These are phyloP conservation scores for Caryocar brasiliense DNA, from an alignment of 441 rosid genomes.

Conservation along the genomic window DNA sequence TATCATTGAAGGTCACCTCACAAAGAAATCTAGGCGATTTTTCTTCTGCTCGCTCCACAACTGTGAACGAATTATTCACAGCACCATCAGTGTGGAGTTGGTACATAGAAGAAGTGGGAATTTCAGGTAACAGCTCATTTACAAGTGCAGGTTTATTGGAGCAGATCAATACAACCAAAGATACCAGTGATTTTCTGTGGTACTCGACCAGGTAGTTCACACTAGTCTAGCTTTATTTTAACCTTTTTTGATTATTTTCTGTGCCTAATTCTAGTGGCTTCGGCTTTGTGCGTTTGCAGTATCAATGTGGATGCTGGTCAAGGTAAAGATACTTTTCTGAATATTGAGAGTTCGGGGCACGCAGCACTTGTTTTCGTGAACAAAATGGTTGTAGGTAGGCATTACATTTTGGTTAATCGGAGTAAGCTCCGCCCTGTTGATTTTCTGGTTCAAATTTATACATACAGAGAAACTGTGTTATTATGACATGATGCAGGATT, in stretches of 20 bases:
- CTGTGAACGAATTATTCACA: constrained; percentile 14
- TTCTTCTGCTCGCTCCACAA: constrained; percentile 14
- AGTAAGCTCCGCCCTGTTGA: neutral
- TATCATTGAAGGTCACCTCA: constrained; percentile 38
- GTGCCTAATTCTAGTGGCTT: neutral
- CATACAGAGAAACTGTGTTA: too few relatives aligned
- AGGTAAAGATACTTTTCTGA: constrained; percentile 19
- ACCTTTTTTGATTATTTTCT: neutral
- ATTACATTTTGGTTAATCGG: neutral
- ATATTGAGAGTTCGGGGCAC: constrained; percentile 49
- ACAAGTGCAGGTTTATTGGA: constrained; percentile 34
- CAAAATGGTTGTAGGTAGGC: constrained; percentile 34
- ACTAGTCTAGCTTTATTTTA: neutral
- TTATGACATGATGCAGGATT: constrained; percentile 28
- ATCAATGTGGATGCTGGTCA: constrained; percentile 18
- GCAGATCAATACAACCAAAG: constrained; percentile 58
- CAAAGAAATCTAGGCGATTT: constrained; percentile 35
- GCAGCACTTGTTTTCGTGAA: constrained; percentile 55
- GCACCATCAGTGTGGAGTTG: constrained; percentile 39
- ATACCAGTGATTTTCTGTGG: constrained; percentile 53
- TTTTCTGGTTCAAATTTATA: too few relatives aligned
- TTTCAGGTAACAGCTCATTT: constrained; percentile 42
- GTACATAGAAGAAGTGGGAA: constrained; percentile 45
- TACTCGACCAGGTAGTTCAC: constrained; percentile 44
- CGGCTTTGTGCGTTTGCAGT: constrained; percentile 19